A percentile compares a stretch with the other conserved stretches of the same genome.
phyloP scores from a whole-genome alignment of 441 rosid species.

The Erodium texanum region DNA sequence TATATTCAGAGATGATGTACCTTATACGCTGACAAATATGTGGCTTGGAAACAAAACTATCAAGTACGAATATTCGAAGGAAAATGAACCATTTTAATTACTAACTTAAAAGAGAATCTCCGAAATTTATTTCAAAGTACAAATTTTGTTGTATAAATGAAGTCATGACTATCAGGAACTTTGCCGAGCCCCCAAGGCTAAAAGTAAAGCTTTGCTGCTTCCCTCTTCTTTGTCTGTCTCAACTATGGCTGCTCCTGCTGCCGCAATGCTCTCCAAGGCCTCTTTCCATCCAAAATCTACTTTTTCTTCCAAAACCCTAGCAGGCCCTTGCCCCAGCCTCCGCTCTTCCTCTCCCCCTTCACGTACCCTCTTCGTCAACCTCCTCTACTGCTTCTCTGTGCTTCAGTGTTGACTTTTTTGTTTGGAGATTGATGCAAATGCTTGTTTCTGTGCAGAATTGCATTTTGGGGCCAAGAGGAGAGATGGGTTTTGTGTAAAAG shows the following conservation, averaged over 20 bases:
- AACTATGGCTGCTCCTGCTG: background rate
- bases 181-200: too few relatives aligned
- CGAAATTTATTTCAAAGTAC: background rate
- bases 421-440: background rate
- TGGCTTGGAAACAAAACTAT: too few relatives aligned
- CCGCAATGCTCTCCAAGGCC: slow-evolving; percentile 3
- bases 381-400: background rate
- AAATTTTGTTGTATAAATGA: background rate
- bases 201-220: background rate
- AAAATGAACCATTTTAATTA: too few relatives aligned
- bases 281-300: background rate
- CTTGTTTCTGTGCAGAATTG: slow-evolving; percentile 28
- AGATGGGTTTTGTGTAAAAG: slow-evolving; percentile 29
- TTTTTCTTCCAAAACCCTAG: background rate
- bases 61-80: too few relatives aligned
- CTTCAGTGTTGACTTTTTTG: background rate
- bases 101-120: too few relatives aligned
- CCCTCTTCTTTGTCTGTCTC: background rate
- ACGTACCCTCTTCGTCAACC: slow-evolving; percentile 5
- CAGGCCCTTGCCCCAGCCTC: background rate
- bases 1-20: background rate
- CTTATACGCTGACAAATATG: background rate
- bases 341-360: background rate
- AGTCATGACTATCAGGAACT: too few relatives aligned
- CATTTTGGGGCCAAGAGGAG: slow-evolving; percentile 27